These are phyloP conservation scores for Colletotrichum sp. DNA, from an alignment of 2,329 filamentous ascomycete species.

Conservation along the genomic window DNA sequence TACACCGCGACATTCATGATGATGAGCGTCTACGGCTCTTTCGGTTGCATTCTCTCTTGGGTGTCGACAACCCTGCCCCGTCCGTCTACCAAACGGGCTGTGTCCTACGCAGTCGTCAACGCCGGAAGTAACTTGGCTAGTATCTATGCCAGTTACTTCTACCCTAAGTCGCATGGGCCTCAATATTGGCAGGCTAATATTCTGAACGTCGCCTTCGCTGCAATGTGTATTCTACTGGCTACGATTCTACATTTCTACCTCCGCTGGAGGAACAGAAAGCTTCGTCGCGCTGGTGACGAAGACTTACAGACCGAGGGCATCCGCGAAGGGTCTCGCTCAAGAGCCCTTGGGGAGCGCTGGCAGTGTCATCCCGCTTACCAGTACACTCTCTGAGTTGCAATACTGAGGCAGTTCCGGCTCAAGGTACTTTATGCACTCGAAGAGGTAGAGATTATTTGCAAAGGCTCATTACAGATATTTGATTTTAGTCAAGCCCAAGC, in stretches of 20 bases:
- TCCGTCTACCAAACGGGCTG: slow-evolving; percentile 70
- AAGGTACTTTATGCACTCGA: background rate
- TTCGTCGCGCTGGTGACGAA: background rate
- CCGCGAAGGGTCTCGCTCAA: background rate
- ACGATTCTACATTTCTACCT: background rate
- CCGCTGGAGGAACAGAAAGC: background rate
- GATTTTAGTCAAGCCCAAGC: background rate
- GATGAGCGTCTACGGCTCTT: background rate
- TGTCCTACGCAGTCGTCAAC: slow-evolving; percentile 64
- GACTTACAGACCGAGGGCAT: background rate
- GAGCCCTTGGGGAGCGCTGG: background rate
- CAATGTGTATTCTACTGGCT: background rate
- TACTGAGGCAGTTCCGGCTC: background rate
- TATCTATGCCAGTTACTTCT: slow-evolving; percentile 60
- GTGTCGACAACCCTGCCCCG: slow-evolving; percentile 76
- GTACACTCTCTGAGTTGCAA: background rate
- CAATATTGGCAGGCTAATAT: slow-evolving; percentile 44
- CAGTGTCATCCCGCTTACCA: background rate
- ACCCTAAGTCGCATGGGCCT: slow-evolving; percentile 67
- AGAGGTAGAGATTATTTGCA: background rate
- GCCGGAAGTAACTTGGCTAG: slow-evolving; percentile 58
- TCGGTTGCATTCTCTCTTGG: slow-evolving; percentile 60
- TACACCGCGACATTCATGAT: slow-evolving; percentile 15
- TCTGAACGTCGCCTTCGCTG: background rate
- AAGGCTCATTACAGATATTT: background rate